phyloP scores from a whole-genome alignment of 1,139 yeast species.

The Magnusiomyces suaveolens region DNA sequence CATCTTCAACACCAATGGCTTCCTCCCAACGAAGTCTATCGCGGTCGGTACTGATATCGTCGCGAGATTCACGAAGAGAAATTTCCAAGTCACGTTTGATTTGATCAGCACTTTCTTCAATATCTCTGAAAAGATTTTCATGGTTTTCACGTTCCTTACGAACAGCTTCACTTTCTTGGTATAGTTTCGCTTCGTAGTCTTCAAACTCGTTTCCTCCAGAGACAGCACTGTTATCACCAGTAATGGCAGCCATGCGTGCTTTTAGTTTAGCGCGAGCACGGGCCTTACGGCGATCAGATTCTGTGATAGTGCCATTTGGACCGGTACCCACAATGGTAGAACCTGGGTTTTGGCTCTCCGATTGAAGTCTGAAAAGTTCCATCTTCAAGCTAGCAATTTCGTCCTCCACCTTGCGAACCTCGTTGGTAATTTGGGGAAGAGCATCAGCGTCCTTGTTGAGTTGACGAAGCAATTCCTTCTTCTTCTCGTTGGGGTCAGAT shows the following conservation, averaged over 20 bases:
- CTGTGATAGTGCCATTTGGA: conserved; percentile 74
- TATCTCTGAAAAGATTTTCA: conserved; percentile 48
- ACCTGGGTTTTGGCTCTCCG: conserved; percentile 58
- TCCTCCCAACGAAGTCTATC: conserved; percentile 73
- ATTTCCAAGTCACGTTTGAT: conserved; percentile 52
- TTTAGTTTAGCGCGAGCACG: conserved; percentile 66
- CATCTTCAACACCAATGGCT: conserved; percentile 67
- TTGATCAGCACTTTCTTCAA: conserved; percentile 63
- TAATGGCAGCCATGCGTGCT: conserved; percentile 83
- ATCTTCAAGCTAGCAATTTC: conserved; percentile 61
- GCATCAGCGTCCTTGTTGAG: conserved; percentile 52
- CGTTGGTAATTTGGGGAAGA: conserved; percentile 58
- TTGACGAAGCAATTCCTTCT: conserved; percentile 41
- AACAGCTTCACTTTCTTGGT: conserved; percentile 46
- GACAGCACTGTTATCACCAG: conserved; percentile 55
- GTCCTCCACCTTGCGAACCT: conserved; percentile 53
- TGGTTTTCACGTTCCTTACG: conserved; percentile 47
- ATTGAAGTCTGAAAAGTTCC: conserved; percentile 47
- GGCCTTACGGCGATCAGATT: conserved; percentile 67
- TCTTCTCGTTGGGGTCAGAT: conserved; percentile 22
- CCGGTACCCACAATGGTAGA: conserved; percentile 70
- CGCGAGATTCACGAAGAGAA: conserved; percentile 30
- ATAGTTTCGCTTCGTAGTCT: conserved; percentile 47
- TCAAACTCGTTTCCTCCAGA: conserved; percentile 36
- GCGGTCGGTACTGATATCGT: conserved; percentile 37